phyloP scores from a whole-genome alignment of 345 rosid species.

The Psidium friedrichsthalianum region DNA sequence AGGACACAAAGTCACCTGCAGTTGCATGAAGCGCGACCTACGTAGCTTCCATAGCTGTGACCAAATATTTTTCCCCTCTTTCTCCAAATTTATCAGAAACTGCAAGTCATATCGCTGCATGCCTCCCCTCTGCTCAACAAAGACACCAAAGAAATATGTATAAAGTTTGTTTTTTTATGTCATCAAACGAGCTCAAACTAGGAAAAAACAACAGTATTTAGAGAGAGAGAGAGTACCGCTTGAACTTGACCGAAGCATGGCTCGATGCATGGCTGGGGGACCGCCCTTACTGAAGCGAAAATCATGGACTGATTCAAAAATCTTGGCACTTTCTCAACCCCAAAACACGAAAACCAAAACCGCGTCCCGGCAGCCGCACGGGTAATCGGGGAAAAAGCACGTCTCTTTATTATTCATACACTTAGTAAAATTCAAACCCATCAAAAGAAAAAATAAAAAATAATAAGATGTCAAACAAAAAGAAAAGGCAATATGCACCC shows the following conservation, averaged over 20 bases:
- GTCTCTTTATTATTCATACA: slow-evolving; percentile 1
- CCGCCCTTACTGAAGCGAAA: not conserved
- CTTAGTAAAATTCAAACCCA: not conserved
- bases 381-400: slow-evolving; percentile 18
- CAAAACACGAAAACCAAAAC: not conserved
- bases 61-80: not conserved
- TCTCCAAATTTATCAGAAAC: not conserved
- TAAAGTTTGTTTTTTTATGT: not conserved
- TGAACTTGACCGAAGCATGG: not conserved
- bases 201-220: not conserved
- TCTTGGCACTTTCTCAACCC: not conserved
- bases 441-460: not conserved
- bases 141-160: not conserved
- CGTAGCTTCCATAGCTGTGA: not conserved
- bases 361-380: slow-evolving; percentile 17
- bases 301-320: not conserved
- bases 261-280: not conserved
- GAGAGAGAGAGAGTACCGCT: not conserved
- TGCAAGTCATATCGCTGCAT: not conserved
- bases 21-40: not conserved
- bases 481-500: not conserved
- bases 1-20: not conserved
- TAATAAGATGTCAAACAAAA: not conserved
- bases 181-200: not conserved
- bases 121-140: not conserved